Evolutionary conservation across 768 basidiomycete species (phyloP), one percentile per base, ranked within the genome.

Genomic region (Sporobolomyces pararoseus): DNA sequence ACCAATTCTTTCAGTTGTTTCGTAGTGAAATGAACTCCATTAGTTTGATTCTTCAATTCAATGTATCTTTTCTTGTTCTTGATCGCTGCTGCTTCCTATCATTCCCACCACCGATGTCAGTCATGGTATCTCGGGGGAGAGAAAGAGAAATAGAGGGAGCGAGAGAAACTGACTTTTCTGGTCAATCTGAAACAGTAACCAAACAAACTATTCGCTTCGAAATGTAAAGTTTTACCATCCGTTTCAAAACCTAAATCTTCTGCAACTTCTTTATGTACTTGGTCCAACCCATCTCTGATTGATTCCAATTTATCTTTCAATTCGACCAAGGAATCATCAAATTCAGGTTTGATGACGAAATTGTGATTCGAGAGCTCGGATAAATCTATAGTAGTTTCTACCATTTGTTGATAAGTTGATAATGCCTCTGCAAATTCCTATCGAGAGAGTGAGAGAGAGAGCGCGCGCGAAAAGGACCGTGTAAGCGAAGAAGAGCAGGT

Each of bases 161-260:
- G n/a, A n/a, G n/a, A n/a, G n/a, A 21, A 27, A 12, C 53, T 29
- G 72, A 93, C 95, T 71, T 87, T 89, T 77, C 96, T 94, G 1
- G 94, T 94, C 51, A 98, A 78, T 32, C 96, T 82, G 81, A 98
- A 90, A 75, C 90, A 93, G 78, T 98, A 95, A 2, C 93, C 92
- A 77, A 95, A 91, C 1, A 86, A 85, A 65, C 85, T 84, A 62
- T 88, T 90, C 75, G 94, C 93, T 81, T 99, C 96, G 34, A 99
- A 82, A 79, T 98, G 96, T 16, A 98, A 80, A 27, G 65, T 58
- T 81, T 97, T 98, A 82, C 95, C 95, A 79, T 96, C 90, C 3
- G 91, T 84, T 21, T 95, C 92, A 14, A 99, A 75, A 13, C 83
- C 84, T 9, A 97, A 82, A 46, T 90, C 89, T 10, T 82, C 79